Conservation (phyloP, 2,329 filamentous ascomycete genomes). For the Colletotrichum acutatum region DNA sequence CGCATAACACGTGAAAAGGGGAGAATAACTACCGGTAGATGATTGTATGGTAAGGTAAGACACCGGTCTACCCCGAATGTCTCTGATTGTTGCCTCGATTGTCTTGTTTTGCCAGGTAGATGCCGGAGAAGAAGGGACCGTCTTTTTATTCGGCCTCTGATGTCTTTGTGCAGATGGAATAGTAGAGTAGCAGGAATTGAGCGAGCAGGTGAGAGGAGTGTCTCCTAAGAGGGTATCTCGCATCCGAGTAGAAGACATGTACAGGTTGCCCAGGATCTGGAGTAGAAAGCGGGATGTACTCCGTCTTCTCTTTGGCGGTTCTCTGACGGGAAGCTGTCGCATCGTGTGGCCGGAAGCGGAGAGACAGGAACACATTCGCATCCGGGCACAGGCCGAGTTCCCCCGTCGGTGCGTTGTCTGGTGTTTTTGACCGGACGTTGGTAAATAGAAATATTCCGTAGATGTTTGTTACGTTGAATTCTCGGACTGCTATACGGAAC, state of each 20-base stretch:
- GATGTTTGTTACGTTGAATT: not conserved
- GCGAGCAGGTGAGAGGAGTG: not conserved
- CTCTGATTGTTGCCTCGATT: constrained; percentile 1
- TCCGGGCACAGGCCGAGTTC: constrained; percentile 2
- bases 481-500: not conserved
- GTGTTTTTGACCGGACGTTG: not conserved
- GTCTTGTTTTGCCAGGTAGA: not conserved
- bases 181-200: not conserved
- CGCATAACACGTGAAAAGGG: not conserved
- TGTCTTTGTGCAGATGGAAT: not conserved
- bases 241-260: not conserved
- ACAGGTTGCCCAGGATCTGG: not conserved
- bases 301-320: not conserved
- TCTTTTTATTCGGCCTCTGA: not conserved
- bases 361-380: not conserved
- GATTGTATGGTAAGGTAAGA: not conserved
- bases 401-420: not conserved
- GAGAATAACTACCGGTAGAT: not conserved
- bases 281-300: not conserved
- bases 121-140: not conserved
- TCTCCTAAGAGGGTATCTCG: not conserved
- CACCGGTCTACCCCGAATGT: not conserved
- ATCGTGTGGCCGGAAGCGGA: constrained; percentile 7
- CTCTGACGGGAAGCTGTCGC: constrained; percentile 3
- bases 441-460: not conserved